Evolutionary conservation across 306 rosid genomes (phyloP), one percentile per base, ranked within the genome.

Genomic region (Parietaria judaica): DNA sequence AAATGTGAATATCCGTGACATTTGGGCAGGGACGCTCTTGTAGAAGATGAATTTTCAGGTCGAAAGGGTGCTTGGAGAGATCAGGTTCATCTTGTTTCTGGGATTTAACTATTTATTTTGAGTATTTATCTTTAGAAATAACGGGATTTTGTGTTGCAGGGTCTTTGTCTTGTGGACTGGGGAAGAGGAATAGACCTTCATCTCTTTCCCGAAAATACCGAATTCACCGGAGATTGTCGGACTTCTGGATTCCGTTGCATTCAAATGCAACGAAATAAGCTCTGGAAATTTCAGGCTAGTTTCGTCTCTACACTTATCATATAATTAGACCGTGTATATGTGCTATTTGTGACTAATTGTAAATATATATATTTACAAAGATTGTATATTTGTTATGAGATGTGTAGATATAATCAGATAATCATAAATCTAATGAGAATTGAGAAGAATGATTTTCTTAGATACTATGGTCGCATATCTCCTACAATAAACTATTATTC

Each of bases 141-240:
- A 38, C 48, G 46, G 46, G 73, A 53, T 56, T 49, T 64, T 17
- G 66, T 59, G 7, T 58, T 65, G 70, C 76, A 88, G 99, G 99
- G 96, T 63, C 87, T 92, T 68, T 88, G 94, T 81, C 96, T 92
- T 68, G 95, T 92, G 63, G 99, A 86, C 81, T 92, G 96, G 99
- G 99, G 99, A 79, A 80, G 96, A 65, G 95, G 96, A 54, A 92
- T 92, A 66, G 99, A 88, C 75, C 69, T 80, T 64, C 74, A 43
- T 64, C 95, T 88, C 74, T 86, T 92, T 80, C 88, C 99, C 47
- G 83, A 77, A 51, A 62, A 78, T 70, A 63, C 73, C 2, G 67
- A 74, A 68, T 92, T 92, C 49, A 82, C 14, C 43, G 99, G 94
- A 66, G 99, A 92, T 68, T 80, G 94, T 74, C 59, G 81, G 66